Base-by-base conservation (phyloP, 495 filamentous ascomycete genomes). In the Bacidia gigantensis region DNA sequence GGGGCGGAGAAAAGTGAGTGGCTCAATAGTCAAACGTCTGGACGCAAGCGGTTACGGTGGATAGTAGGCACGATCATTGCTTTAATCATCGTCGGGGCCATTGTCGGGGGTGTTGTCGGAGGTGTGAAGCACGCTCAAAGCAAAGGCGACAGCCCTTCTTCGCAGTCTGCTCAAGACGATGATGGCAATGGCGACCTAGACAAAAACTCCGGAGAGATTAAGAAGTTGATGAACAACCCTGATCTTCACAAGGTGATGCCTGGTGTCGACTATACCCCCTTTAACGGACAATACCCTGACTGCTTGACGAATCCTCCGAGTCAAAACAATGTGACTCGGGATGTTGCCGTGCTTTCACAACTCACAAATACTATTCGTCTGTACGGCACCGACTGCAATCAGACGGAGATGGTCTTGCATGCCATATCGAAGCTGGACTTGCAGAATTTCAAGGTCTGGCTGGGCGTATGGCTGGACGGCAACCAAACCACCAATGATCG, bases 361-460 rank as follows among this genome's bases (percentile, higher is more conserved):
- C 72, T 98, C 26, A 96, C 88, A 51, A 89, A 94, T 64, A 82
- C 78, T 1, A 74, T 98, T 41, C 85, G 90, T 1, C 75, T 97
- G 12, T 98, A 98, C 64, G 92, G 92, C 22, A 96, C 87, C 14
- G 92, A 98, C 67, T 98, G 92, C 75, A 96, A 97, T 64, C 90
- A 96, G 66, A 96, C 92, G 0, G 80, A 95, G 63, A 88, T 97
- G 86, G 83, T 92, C 1, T 74, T 97, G 39, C 81, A 90, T 59
- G 79, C 89, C 3, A 81, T 98, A 61, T 72, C 82, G 49, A 75
- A 74, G 47, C 74, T 97, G 26, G 76, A 77, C 29, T 65, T 95
- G 49, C 77, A 79, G 20, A 76, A 82, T 58, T 82, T 95, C 71
- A 95, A 92, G 58, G 73, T 98, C 56, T 96, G 92, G 92, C 73